Evolutionary conservation across 148 eudicot species (phyloP), one percentile per base, ranked within the genome.

Genomic region (Persicaria tinctoria): DNA sequence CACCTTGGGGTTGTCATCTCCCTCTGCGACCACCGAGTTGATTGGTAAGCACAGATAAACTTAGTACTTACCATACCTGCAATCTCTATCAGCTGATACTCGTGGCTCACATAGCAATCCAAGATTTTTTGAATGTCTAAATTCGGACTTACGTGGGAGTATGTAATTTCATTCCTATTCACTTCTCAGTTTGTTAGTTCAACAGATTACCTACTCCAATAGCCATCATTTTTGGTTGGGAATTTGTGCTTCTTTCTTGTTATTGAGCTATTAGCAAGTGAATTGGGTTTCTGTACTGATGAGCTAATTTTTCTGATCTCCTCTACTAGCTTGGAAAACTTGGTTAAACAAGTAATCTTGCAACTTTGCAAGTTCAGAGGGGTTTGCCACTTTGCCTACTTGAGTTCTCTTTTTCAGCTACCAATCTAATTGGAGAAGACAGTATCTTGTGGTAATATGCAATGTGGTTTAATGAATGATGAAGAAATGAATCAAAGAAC

Each of bases 21-120:
- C 63, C 3, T 32, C 27, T 17, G 20, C 17, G 63, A 18, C 63
- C 32, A 18, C 32, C 14, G 45, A 63, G 46, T 63, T 63, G 0
- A 27, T 14, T 63, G 68, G 68, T 63, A 63, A 63, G 68, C 68
- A 63, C 46, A 45, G 46, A 27, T 27, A 32, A 63, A 63, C 68
- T 23, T 23, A 23, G 23, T 23, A 23, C 23, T 27, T 63, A 45
- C 12, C 53, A 63, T 38, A 63, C 46, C 68, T 32, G 68, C 32
- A 32, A 32, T 63, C 14, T 62, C 3, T 23, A 7, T 59, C 68
- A 32, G 0, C 68, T 63, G 16, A 63, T 10, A 8, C 68, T 63
- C 11, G 68, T 63, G 68, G 68, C 16, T 62, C 44, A 57, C 32
- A 57, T 14, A 18, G 27, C 8, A 18, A 8, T 18, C 32, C 14